A percentile compares a stretch with the other conserved stretches of the same genome.
These are phyloP conservation scores for Tanacetum coccineum DNA, from an alignment of 129 eudicot genomes.

Conservation along the genomic window DNA sequence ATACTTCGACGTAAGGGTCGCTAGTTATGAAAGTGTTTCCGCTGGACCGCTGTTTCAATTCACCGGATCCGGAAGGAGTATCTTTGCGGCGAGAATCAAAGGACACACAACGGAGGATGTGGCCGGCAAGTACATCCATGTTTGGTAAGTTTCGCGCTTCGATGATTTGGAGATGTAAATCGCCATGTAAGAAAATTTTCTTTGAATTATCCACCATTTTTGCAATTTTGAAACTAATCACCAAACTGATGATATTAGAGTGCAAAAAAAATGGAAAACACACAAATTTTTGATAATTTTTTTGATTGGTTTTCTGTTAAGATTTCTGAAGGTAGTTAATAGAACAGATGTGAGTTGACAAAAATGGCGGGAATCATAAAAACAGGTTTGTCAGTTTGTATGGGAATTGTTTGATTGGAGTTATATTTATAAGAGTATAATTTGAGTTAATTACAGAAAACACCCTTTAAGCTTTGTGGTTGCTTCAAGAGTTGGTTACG, in stretches of 20 bases:
- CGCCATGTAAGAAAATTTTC: slow-evolving; percentile 62
- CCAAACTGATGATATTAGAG: not conserved
- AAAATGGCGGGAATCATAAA: slow-evolving; percentile 10
- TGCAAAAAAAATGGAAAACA: not conserved
- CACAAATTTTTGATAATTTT: not conserved
- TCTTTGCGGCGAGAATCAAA: slow-evolving; percentile 43
- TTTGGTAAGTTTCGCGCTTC: slow-evolving; percentile 68
- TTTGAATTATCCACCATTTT: slow-evolving; percentile 38
- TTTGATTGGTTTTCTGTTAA: not conserved
- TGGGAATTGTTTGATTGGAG: not conserved
- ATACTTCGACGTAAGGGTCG: slow-evolving; percentile 87
- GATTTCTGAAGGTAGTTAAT: slow-evolving; percentile 7
- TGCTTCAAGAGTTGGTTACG: slow-evolving; percentile 19
- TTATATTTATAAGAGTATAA: slow-evolving; percentile 10
- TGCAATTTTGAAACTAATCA: not conserved
- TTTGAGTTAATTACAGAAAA: slow-evolving; percentile 3
- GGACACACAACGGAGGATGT: slow-evolving; percentile 57
- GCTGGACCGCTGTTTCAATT: slow-evolving; percentile 23
- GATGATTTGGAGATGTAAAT: slow-evolving; percentile 56
- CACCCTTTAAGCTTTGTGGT: not conserved
- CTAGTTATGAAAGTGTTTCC: slow-evolving; percentile 70
- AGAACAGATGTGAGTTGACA: not conserved
- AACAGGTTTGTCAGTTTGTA: slow-evolving; percentile 13
- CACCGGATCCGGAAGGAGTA: slow-evolving; percentile 24
- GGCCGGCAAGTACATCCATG: slow-evolving; percentile 72